Percentiles rank a stretch among this genome's conserved stretches.
Evolutionary conservation across 1,139 yeast species (phyloP).

Genomic region (Yamadazyma atlantica): DNA sequence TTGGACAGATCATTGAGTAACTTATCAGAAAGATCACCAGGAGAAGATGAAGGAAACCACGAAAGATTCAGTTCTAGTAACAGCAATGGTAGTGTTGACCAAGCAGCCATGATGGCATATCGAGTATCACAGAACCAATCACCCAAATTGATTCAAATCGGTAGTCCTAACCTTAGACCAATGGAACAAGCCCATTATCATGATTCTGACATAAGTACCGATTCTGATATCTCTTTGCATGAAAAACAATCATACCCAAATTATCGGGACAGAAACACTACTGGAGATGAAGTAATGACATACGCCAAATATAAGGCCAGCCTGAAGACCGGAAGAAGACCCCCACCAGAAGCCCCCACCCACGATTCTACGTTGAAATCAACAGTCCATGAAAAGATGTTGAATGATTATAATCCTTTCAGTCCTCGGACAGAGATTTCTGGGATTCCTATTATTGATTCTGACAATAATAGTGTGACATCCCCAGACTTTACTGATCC

Average conservation of each 20-base stretch:
- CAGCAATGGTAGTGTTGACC: conserved; percentile 3
- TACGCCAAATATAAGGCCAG: background rate
- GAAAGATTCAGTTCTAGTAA: background rate
- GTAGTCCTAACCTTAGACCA: conserved; percentile 3
- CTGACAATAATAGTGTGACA: conserved; percentile 8
- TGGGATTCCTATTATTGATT: conserved; percentile 9
- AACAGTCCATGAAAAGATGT: conserved; percentile 15
- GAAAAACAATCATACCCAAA: conserved; percentile 1
- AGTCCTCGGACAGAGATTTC: conserved; percentile 5
- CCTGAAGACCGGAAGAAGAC: conserved; percentile 9
- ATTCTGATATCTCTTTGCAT: conserved; percentile 9
- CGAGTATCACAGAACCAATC: conserved; percentile 7
- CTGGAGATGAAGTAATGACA: conserved; percentile 1
- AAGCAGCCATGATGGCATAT: conserved; percentile 9
- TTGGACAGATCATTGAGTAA: conserved; percentile 21
- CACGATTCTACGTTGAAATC: conserved; percentile 10
- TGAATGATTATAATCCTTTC: conserved; percentile 1
- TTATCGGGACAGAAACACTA: background rate
- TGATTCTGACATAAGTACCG: conserved; percentile 16
- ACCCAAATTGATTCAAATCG: conserved; percentile 13
- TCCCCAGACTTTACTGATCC: conserved; percentile 10
- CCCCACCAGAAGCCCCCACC: conserved; percentile 16
- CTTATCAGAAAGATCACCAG: conserved; percentile 10
- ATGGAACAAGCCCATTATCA: conserved; percentile 16
- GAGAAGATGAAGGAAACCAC: background rate